Conservation (phyloP, 768 basidiomycete genomes). For the Kwoniella dendrophila region DNA sequence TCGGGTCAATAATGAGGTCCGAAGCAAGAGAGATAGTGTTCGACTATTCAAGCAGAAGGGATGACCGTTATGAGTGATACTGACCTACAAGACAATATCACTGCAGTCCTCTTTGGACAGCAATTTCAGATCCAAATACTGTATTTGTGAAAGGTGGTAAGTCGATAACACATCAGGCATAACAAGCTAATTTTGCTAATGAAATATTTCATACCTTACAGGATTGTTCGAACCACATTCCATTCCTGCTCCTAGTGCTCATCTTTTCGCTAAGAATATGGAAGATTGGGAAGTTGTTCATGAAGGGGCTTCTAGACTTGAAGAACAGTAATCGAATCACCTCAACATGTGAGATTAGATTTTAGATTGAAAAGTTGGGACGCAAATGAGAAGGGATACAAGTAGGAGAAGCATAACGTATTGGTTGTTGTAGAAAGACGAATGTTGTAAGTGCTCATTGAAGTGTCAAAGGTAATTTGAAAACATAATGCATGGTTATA, state of each 20-base stretch:
- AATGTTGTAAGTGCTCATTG: too few relatives aligned
- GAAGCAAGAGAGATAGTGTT: too few relatives aligned
- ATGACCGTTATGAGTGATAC: not conserved
- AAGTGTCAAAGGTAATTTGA: too few relatives aligned
- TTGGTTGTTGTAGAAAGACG: too few relatives aligned
- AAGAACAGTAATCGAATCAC: conserved; percentile 4
- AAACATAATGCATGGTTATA: too few relatives aligned
- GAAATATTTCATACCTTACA: too few relatives aligned
- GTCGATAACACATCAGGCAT: not conserved
- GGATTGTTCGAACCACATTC: conserved; percentile 18
- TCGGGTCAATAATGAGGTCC: too few relatives aligned
- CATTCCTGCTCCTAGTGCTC: conserved; percentile 5
- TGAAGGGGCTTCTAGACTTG: conserved; percentile 12
- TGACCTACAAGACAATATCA: not conserved
- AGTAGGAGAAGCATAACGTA: too few relatives aligned
- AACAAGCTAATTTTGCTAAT: too few relatives aligned
- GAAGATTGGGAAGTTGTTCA: conserved; percentile 24
- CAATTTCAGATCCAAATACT: conserved; percentile 9
- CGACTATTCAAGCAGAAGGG: too few relatives aligned
- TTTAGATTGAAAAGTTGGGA: too few relatives aligned
- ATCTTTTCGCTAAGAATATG: conserved; percentile 24
- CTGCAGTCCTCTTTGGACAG: conserved; percentile 15
- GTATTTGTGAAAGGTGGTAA: conserved; percentile 25
- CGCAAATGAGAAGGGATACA: too few relatives aligned
- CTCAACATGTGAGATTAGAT: not conserved